Conservation (phyloP, 176 grass and related monocot genomes). For the Tuctoria greenei region DNA sequence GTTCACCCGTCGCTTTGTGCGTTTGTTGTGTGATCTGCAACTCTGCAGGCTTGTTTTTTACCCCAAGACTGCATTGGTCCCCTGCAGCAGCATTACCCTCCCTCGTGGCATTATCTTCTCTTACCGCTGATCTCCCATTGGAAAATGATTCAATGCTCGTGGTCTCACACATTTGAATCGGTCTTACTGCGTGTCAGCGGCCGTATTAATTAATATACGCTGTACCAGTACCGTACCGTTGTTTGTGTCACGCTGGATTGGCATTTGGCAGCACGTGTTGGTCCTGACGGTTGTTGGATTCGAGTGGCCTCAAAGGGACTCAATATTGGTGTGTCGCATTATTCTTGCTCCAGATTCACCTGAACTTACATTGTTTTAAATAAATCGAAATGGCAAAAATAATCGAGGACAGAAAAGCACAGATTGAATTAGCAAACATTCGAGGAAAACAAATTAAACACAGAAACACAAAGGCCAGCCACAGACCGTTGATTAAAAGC, state of each 20-base stretch:
- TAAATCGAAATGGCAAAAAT: not conserved
- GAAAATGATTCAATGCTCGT: constrained; percentile 31
- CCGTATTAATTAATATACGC: constrained; percentile 33
- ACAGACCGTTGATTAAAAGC: too few relatives aligned
- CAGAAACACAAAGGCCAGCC: too few relatives aligned
- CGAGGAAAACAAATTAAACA: too few relatives aligned
- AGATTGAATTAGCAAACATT: too few relatives aligned
- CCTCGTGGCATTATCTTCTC: not conserved
- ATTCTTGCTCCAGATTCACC: constrained; percentile 23
- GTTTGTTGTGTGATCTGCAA: constrained; percentile 43
- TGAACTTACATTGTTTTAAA: not conserved
- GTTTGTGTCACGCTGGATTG: constrained; percentile 36
- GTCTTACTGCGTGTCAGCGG: constrained; percentile 27
- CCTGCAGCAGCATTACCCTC: not conserved
- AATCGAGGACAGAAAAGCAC: not conserved
- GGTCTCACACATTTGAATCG: constrained; percentile 46
- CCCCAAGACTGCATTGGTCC: constrained; percentile 29
- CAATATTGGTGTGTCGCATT: not conserved
- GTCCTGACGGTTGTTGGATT: constrained; percentile 20
- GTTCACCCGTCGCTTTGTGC: constrained; percentile 44
- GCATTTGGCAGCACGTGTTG: not conserved
- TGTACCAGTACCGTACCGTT: constrained; percentile 36
- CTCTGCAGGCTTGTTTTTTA: constrained; percentile 52
- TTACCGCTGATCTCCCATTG: not conserved
- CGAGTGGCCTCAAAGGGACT: constrained; percentile 36